Base-by-base conservation (phyloP, 768 basidiomycete species). In the Hemileccinum impolitum region DNA sequence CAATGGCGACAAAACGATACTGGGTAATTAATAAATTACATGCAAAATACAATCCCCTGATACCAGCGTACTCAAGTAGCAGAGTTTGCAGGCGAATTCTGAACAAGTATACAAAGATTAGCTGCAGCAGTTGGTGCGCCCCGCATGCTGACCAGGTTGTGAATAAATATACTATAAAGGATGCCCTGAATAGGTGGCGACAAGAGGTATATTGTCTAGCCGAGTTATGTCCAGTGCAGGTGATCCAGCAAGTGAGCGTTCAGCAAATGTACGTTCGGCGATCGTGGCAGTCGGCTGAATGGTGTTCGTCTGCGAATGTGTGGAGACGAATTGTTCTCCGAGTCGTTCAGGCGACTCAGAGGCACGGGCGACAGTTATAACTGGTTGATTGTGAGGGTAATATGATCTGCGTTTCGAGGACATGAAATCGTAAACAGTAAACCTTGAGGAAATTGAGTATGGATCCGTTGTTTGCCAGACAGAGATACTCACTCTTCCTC, bases 381-480 rank as follows among this genome's bases (percentile, higher is more conserved):
- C 67, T 39, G 84, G 82, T 58, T 89, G 83, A 60, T 88, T 90
- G 54, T 90, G 85, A 37, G 89, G 90, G 65, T 95, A 95, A 64
- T 96, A 94, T 21, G 92, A 90, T 65, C 79, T 76, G 41, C 92
- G 81, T 56, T 79, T 73, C 50, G 84, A 82, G 57, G 72, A 76
- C 45, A 75, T 75, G 69, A 88, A 94, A 71, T 97, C 91, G 61
- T 94, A 96, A 4, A 89, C 75, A 39, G 87, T 90, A 69, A 96
- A 96, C 62, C 92, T 94, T 58, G n/a, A 38, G 41, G 43, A 47
- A 25, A 26, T 48, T 55, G 28, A 54, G 42, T 15, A 43, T 12
- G 60, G 31, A 57, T n/a, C 25, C 13, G 19, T 35, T 6, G 12
- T 17, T 17, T 13, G 6, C 9, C 14, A 28, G 32, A 36, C 32